Base-by-base conservation (phyloP, 345 rosid genomes). In the Euphorbia peplus region DNA sequence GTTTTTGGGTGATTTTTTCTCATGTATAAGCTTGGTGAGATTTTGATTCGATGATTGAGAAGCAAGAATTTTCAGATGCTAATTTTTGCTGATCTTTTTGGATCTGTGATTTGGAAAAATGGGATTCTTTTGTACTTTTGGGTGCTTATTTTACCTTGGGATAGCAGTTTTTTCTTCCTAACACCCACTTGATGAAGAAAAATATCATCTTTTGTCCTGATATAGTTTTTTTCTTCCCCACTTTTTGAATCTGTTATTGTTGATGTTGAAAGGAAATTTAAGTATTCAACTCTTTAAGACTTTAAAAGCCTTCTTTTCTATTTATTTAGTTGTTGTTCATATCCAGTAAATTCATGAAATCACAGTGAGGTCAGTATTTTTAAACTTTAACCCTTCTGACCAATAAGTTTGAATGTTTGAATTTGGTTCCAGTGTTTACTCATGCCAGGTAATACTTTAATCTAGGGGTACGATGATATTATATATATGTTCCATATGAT, bases 81-180 rank as follows among this genome's bases (percentile, higher is more conserved):
- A n/a, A n/a, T n/a, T 32, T 32, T 32, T 32, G 37, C 29, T 42
- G 26, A 62, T 28, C 24, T 52, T 41, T 35, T 56, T 50, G 70
- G 77, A 68, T 78, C 73, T 70, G 79, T 32, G 81, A 74, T 74
- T 76, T 44, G 70, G 56, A 70, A 64, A 60, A 29, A 46, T 65
- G 70, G 63, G 30, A 69, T 69, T 63, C 65, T 37, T 55, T 10
- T 51, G n/a, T n/a, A n/a, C 67, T 14, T 32, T 63, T 60, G 30
- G 46, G 10, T 69, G 24, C 21, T 66, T 62, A 63, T 29, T 68
- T 73, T 73, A 63, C 35, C 55, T 25, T 53, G 32, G 63, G 53
- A 42, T 55, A 19, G 22, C n/a, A 5, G 58, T 41, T 70, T 63
- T 44, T 64, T n/a, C 69, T 41, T 51, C 58, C 15, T 22, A 73